Evolutionary conservation across 2,329 filamentous ascomycete genomes (phyloP).

Genomic region (Fusarium heterosporum): DNA sequence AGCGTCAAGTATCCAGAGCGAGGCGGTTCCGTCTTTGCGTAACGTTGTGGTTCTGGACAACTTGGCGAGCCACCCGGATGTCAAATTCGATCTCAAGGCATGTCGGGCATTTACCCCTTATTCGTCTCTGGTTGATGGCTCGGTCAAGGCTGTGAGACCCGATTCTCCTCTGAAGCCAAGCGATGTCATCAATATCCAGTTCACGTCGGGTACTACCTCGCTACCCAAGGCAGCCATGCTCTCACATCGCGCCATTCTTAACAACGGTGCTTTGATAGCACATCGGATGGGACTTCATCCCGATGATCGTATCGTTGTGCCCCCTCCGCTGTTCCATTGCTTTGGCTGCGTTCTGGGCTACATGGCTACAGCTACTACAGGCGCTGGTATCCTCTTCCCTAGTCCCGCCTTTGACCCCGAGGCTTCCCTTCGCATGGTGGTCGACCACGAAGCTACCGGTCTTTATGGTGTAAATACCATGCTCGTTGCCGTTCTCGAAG

Average conservation of each 20-base stretch:
- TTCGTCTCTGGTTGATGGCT: constrained; percentile 53
- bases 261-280: constrained; percentile 89
- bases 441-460: constrained; percentile 66
- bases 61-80: constrained; percentile 60
- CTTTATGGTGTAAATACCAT: constrained; percentile 95
- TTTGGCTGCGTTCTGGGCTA: constrained; percentile 94
- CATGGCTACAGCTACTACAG: constrained; percentile 89
- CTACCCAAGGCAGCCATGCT: constrained; percentile 92
- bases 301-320: constrained; percentile 82
- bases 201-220: constrained; percentile 95
- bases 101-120: constrained; percentile 61
- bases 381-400: constrained; percentile 85
- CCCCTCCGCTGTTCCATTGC: constrained; percentile 88
- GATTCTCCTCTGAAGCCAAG: constrained; percentile 63
- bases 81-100: constrained; percentile 58
- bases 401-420: constrained; percentile 86
- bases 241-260: constrained; percentile 86
- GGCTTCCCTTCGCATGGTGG: constrained; percentile 71
- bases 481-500: constrained; percentile 88
- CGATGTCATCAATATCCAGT: constrained; percentile 94
- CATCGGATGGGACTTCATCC: constrained; percentile 83
- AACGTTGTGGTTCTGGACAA: constrained; percentile 86
- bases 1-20: constrained; percentile 50
- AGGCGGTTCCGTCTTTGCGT: constrained; percentile 74
- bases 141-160: constrained; percentile 54